These are phyloP conservation scores for Calendula officinalis DNA, from an alignment of 129 eudicot genomes.

Conservation along the genomic window DNA sequence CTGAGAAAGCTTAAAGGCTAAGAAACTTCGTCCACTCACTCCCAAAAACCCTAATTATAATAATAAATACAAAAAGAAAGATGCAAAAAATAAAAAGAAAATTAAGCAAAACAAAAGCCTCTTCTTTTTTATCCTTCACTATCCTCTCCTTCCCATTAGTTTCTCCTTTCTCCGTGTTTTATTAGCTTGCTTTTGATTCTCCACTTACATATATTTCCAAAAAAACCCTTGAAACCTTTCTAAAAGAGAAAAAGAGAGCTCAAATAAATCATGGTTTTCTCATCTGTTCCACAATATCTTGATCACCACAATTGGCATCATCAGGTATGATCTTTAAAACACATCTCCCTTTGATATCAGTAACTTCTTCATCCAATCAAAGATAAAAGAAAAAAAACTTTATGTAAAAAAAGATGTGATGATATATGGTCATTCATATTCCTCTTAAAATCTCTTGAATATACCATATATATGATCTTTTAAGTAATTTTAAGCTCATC, in stretches of 20 bases:
- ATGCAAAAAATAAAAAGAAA: conserved; percentile 19
- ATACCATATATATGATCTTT: conserved; percentile 31
- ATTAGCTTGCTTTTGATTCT: conserved; percentile 53
- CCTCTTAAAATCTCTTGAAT: conserved; percentile 47
- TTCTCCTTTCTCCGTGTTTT: conserved; percentile 41
- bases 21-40: conserved; percentile 57
- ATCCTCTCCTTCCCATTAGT: conserved; percentile 43
- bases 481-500: background rate
- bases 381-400: conserved; percentile 24
- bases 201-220: conserved; percentile 59
- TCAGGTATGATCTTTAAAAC: conserved; percentile 51
- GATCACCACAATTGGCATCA: conserved; percentile 77
- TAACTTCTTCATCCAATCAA: conserved; percentile 35
- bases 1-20: conserved; percentile 66
- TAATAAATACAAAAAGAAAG: conserved; percentile 55
- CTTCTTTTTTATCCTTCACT: conserved; percentile 36
- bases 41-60: conserved; percentile 58
- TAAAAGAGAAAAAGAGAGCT: conserved; percentile 45
- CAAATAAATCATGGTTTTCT: conserved; percentile 62
- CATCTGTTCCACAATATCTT: conserved; percentile 63
- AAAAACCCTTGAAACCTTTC: conserved; percentile 55
- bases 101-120: conserved; percentile 34
- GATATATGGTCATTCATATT: conserved; percentile 58
- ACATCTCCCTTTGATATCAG: conserved; percentile 1
- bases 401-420: conserved; percentile 24